Conservation (phyloP, 2,329 filamentous ascomycete genomes). For the Coniochaeta ligniaria region DNA sequence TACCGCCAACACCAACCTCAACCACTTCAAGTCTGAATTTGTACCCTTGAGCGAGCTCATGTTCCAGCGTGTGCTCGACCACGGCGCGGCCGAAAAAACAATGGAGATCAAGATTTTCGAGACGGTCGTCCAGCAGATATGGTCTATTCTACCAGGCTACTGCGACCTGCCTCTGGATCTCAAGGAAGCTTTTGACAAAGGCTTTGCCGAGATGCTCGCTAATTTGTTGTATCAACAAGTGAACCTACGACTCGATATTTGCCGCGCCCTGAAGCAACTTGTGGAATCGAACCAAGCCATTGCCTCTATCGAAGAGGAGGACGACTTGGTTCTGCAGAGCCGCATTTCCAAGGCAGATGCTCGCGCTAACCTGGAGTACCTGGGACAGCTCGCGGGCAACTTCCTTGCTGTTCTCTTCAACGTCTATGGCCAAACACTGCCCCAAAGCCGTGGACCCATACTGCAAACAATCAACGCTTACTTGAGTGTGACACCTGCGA, state of each 20-base stretch:
- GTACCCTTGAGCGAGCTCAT: constrained; percentile 84
- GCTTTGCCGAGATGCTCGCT: constrained; percentile 82
- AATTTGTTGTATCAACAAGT: constrained; percentile 91
- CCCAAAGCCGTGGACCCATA: constrained; percentile 84
- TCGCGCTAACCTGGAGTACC: constrained; percentile 71
- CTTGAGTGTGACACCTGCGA: constrained; percentile 73
- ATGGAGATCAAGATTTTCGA: constrained; percentile 98
- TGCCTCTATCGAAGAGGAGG: constrained; percentile 59
- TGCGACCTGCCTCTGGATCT: constrained; percentile 86
- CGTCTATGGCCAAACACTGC: constrained; percentile 93
- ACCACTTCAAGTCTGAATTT: constrained; percentile 79
- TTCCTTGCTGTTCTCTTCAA: constrained; percentile 97
- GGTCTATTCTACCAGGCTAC: constrained; percentile 89
- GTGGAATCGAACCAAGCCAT: constrained; percentile 90
- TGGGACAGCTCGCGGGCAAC: constrained; percentile 75
- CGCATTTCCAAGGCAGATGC: constrained; percentile 70
- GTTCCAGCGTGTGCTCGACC: constrained; percentile 81
- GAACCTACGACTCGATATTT: constrained; percentile 79
- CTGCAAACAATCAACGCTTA: constrained; percentile 93
- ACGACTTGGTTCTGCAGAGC: constrained; percentile 70
- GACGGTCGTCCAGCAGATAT: constrained; percentile 90
- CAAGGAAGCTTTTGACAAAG: constrained; percentile 69
- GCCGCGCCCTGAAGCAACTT: constrained; percentile 75
- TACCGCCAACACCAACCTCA: constrained; percentile 79
- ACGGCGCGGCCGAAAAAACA: constrained; percentile 76